phyloP scores from a whole-genome alignment of 2,329 filamentous ascomycete species.

The Pseudogymnoascus sp. region DNA sequence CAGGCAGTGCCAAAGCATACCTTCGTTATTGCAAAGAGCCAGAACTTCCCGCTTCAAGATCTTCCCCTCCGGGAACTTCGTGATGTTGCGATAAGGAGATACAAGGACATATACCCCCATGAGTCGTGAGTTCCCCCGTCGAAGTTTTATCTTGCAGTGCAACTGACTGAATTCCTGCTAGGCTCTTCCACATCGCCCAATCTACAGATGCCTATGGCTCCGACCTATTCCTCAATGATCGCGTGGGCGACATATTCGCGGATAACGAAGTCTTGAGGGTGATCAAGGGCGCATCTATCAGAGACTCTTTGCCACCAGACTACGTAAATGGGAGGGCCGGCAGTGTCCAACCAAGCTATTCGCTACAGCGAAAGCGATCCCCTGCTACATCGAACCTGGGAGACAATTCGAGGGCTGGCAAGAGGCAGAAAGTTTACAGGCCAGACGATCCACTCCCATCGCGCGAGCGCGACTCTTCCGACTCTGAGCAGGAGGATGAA shows the following conservation, averaged over 20 bases:
- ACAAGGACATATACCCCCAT: slow-evolving; percentile 10
- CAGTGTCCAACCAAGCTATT: slow-evolving; percentile 2
- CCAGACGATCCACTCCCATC: slow-evolving; percentile 1
- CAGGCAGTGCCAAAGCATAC: background rate
- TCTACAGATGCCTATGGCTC: slow-evolving; percentile 9
- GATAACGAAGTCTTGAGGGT: slow-evolving; percentile 12
- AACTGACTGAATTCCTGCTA: background rate
- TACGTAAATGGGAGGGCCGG: background rate
- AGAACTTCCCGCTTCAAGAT: background rate
- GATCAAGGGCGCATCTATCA: slow-evolving; percentile 10
- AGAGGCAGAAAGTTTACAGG: slow-evolving; percentile 6
- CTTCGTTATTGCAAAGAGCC: slow-evolving; percentile 10
- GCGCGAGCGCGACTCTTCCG: background rate
- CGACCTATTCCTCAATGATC: slow-evolving; percentile 11
- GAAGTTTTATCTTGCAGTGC: background rate
- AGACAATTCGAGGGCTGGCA: slow-evolving; percentile 2
- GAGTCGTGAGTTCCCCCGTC: slow-evolving; percentile 5
- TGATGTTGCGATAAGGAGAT: slow-evolving; percentile 9
- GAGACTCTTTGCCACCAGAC: slow-evolving; percentile 9
- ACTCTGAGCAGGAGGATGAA: background rate
- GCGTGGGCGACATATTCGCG: slow-evolving; percentile 10
- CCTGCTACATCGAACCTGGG: slow-evolving; percentile 5
- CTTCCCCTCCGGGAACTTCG: slow-evolving; percentile 5
- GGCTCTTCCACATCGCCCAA: slow-evolving; percentile 8
- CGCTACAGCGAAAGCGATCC: slow-evolving; percentile 6